Evolutionary conservation across 1,139 yeast species (phyloP).

Genomic region (Taphrina deformans): DNA sequence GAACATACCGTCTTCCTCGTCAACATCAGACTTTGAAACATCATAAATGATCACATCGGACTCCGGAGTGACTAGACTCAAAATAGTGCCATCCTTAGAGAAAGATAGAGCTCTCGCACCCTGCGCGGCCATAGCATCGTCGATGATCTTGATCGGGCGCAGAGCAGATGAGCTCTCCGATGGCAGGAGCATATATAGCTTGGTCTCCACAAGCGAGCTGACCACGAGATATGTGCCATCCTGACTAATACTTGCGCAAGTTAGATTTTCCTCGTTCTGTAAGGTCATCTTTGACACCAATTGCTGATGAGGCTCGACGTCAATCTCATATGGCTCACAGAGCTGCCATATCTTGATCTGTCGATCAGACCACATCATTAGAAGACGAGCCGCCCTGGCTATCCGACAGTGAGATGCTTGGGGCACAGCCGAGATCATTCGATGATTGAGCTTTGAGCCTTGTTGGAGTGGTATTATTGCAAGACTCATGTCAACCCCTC

Average conservation of each 20-base stretch:
- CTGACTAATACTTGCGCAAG: conserved; percentile 65
- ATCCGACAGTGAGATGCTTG: conserved; percentile 60
- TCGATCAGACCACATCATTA: conserved; percentile 82
- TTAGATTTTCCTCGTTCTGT: conserved; percentile 77
- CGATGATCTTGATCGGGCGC: conserved; percentile 41
- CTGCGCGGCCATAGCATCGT: conserved; percentile 48
- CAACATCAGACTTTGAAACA: conserved; percentile 47
- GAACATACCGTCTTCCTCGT: conserved; percentile 50
- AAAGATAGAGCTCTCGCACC: conserved; percentile 60
- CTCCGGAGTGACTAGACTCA: conserved; percentile 64
- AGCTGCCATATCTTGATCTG: conserved; percentile 78
- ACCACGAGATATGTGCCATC: conserved; percentile 70
- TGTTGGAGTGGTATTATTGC: conserved; percentile 67
- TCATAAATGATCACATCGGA: conserved; percentile 61
- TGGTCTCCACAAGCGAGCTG: conserved; percentile 67
- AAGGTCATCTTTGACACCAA: conserved; percentile 60
- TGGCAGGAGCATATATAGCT: conserved; percentile 57
- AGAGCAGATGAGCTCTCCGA: conserved; percentile 8
- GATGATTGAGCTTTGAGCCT: conserved; percentile 73
- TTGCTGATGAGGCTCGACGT: conserved; percentile 27
- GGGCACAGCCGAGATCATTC: conserved; percentile 64
- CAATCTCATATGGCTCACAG: conserved; percentile 40
- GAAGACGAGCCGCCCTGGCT: conserved; percentile 53
- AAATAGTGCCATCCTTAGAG: conserved; percentile 47
- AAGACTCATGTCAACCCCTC: conserved; percentile 75